Evolutionary conservation across 2,329 filamentous ascomycete genomes (phyloP), one percentile per base, ranked within the genome.

Genomic region (Fusarium graminum): DNA sequence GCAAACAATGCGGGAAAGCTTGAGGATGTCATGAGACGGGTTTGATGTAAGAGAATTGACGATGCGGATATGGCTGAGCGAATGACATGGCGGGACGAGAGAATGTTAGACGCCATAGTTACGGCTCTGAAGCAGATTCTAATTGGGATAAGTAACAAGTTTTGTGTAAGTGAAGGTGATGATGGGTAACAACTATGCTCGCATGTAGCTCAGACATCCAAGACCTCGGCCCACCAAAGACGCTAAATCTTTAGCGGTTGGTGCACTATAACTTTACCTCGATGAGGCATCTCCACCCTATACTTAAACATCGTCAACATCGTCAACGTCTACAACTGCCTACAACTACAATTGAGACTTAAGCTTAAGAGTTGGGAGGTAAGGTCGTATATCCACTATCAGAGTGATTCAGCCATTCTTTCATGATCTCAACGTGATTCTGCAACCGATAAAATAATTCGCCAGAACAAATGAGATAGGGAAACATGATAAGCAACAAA

Each of bases 1-100:
- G 78, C 77, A 63, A 81, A 82, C 57, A 77, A 74, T 4, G 80
- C 80, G 14, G 79, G 78, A 47, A 81, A 74, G 58, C 67, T 74
- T 25, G 65, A 63, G 39, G 64, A 22, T 38, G 61, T 41, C 28
- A 60, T 56, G 17, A 49, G 40, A 17, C 61, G 54, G 19, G 43
- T 8, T 40, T 56, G 44, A n/a, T 46, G 44, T 38, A 25, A 55
- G 19, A 42, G 28, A 25, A 26, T 25, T 53, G 46, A 19, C 26
- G 43, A 29, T 28, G 42, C 45, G 42, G 53, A n/a, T 55, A 32
- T 36, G 17, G 13, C 12, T 38, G 38, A 52, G 16, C 22, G 36
- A 16, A 32, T 16, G 8, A 70, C n/a, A 29, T 51, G 29, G 11
- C 53, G 32, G 34, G 66, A 40, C 16, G 43, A 30, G 16, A 49